Conservation (phyloP, 345 rosid species). For the Psidium guajava region DNA sequence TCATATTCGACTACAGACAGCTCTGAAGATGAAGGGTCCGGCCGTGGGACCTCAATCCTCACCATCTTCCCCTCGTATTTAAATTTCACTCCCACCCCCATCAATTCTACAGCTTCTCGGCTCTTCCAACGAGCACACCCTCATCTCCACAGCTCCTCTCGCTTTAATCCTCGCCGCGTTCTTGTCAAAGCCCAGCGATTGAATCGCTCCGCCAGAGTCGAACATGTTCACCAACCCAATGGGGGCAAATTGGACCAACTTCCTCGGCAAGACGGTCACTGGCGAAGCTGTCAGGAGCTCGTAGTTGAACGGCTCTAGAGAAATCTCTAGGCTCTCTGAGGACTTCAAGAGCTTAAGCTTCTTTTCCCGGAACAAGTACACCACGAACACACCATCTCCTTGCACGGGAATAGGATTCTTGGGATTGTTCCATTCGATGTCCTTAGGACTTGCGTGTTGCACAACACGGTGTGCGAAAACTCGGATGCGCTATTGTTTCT, state of each 20-base stretch:
- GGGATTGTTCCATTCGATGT: slow-evolving; percentile 82
- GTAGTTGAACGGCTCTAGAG: slow-evolving; percentile 63
- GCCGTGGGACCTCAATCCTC: slow-evolving; percentile 55
- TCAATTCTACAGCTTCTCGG: slow-evolving; percentile 52
- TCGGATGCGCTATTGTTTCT: slow-evolving; percentile 61
- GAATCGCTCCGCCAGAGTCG: slow-evolving; percentile 74
- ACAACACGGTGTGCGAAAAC: slow-evolving; percentile 34
- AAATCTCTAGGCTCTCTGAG: slow-evolving; percentile 33
- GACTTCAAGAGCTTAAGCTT: slow-evolving; percentile 48
- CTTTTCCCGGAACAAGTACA: slow-evolving; percentile 61
- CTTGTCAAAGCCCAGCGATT: slow-evolving; percentile 24
- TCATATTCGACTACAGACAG: slow-evolving; percentile 29
- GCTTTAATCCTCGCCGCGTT: slow-evolving; percentile 27
- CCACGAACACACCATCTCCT: slow-evolving; percentile 39
- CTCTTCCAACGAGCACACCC: slow-evolving; percentile 48
- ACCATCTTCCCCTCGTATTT: slow-evolving; percentile 44
- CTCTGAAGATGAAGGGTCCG: slow-evolving; percentile 26
- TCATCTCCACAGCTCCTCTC: slow-evolving; percentile 65
- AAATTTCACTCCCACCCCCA: slow-evolving; percentile 42
- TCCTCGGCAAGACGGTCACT: slow-evolving; percentile 18
- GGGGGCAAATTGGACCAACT: slow-evolving; percentile 39
- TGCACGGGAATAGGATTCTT: slow-evolving; percentile 55
- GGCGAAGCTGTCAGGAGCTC: slow-evolving; percentile 81
- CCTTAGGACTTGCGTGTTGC: slow-evolving; percentile 42
- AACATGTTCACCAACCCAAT: slow-evolving; percentile 84